phyloP scores from a whole-genome alignment of 768 basidiomycete genomes.

The Megacollybia marginata region DNA sequence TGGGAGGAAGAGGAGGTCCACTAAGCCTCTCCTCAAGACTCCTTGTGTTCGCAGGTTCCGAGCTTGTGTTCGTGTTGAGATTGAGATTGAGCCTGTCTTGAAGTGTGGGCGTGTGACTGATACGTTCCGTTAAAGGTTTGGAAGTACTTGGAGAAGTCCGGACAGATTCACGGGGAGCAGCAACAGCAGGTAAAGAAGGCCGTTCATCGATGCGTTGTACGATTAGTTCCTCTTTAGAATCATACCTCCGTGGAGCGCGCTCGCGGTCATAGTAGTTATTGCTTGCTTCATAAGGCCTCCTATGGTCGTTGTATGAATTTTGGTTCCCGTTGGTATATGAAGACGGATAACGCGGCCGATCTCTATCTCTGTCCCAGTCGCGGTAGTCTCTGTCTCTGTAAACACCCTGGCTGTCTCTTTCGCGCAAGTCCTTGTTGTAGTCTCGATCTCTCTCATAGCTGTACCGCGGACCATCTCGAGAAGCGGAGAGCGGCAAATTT shows the following conservation, averaged over 20 bases:
- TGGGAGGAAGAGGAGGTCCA: too few relatives aligned
- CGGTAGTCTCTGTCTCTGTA: slow-evolving; percentile 10
- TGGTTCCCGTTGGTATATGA: not conserved
- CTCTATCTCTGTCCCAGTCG: slow-evolving; percentile 22
- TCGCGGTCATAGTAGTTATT: slow-evolving; percentile 32
- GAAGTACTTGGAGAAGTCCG: slow-evolving; percentile 2
- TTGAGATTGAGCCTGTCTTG: slow-evolving; percentile 32
- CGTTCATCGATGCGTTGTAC: slow-evolving; percentile 23
- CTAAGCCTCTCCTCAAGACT: too few relatives aligned
- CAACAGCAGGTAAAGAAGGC: slow-evolving; percentile 19
- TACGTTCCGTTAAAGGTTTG: slow-evolving; percentile 32
- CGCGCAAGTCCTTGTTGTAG: slow-evolving; percentile 19
- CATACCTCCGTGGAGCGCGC: slow-evolving; percentile 4
- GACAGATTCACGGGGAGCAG: slow-evolving; percentile 20
- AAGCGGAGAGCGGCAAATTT: not conserved
- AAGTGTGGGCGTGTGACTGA: slow-evolving; percentile 26
- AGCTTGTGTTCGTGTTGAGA: not conserved
- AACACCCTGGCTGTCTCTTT: slow-evolving; percentile 16
- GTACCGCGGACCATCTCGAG: slow-evolving; percentile 6
- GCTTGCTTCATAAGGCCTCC: slow-evolving; percentile 12
- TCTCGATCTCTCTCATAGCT: slow-evolving; percentile 23
- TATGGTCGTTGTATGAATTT: slow-evolving; percentile 4
- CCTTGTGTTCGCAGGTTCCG: too few relatives aligned
- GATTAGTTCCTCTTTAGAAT: slow-evolving; percentile 2
- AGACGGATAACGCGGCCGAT: slow-evolving; percentile 9